These are phyloP conservation scores for Phytophthora colocasiae DNA, from an alignment of 352 stramenopile species.

Conservation along the genomic window DNA sequence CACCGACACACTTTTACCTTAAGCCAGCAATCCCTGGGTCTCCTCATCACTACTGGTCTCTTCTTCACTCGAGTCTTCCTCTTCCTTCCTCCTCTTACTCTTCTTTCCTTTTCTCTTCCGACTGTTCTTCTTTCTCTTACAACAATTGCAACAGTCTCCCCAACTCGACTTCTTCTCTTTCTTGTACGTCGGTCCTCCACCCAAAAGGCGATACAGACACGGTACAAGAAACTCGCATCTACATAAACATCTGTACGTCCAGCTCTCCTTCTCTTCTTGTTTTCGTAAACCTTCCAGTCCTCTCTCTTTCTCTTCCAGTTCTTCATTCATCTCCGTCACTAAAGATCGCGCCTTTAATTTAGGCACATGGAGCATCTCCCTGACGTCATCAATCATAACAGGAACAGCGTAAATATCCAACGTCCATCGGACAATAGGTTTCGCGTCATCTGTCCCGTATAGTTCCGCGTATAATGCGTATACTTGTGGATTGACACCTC, in stretches of 20 bases:
- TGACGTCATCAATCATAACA: conserved; percentile 80
- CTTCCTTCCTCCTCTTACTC: conserved; percentile 29
- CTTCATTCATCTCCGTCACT: conserved; percentile 68
- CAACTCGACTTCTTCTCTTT: conserved; percentile 37
- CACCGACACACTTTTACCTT: not conserved
- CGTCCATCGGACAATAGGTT: conserved; percentile 76
- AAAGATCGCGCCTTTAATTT: conserved; percentile 70
- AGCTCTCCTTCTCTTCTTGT: conserved; percentile 69
- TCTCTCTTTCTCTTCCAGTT: conserved; percentile 49
- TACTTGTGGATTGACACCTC: conserved; percentile 80
- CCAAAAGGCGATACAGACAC: conserved; percentile 69
- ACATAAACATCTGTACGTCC: conserved; percentile 73
- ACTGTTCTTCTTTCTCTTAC: conserved; percentile 23
- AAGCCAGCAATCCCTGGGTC: conserved; percentile 65
- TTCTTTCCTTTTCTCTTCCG: conserved; percentile 6
- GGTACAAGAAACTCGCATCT: conserved; percentile 80
- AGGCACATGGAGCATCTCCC: conserved; percentile 72
- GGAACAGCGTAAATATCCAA: conserved; percentile 83
- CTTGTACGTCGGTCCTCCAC: conserved; percentile 73
- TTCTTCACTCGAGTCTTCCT: conserved; percentile 15
- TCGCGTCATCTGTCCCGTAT: conserved; percentile 70
- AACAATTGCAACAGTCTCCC: conserved; percentile 26
- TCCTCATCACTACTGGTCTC: conserved; percentile 39
- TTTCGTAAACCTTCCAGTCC: conserved; percentile 10
- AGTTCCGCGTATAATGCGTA: conserved; percentile 81